Percentiles rank a stretch among this genome's conserved stretches.
phyloP scores from a whole-genome alignment of 2,329 filamentous ascomycete genomes.

The Diplodia intermedia region DNA sequence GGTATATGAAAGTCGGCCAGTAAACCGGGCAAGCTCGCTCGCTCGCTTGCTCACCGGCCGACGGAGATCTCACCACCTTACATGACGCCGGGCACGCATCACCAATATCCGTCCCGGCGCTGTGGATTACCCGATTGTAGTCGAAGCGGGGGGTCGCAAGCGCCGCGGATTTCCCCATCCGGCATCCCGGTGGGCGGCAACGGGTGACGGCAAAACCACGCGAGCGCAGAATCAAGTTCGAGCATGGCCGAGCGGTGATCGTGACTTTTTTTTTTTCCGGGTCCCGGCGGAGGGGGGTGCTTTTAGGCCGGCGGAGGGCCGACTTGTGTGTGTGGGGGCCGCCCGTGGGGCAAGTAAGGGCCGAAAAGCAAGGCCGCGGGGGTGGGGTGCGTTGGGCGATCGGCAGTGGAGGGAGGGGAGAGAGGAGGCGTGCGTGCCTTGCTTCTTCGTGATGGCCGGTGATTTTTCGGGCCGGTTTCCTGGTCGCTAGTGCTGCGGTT shows the following conservation, averaged over 20 bases:
- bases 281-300: no score
- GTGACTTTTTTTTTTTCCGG: neutral
- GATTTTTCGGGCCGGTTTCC: neutral
- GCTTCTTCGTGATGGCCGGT: neutral
- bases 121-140: no score
- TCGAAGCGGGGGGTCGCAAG: no score
- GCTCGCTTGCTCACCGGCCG: neutral
- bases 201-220: neutral
- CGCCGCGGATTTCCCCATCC: no score
- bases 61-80: neutral
- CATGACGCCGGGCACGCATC: neutral
- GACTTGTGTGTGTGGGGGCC: neutral
- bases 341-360: neutral
- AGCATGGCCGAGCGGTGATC: neutral
- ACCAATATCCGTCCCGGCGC: neutral
- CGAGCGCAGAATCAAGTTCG: neutral
- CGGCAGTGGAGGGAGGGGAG: neutral
- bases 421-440: neutral
- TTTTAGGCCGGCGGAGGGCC: neutral
- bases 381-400: neutral
- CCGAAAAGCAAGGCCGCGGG: neutral
- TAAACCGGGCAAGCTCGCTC: no score
- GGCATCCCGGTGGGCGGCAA: neutral
- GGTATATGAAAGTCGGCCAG: neutral
- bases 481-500: neutral